A percentile compares a stretch with the other conserved stretches of the same genome.
Evolutionary conservation across 441 rosid genomes (phyloP).

Genomic region (Geranium incanum): DNA sequence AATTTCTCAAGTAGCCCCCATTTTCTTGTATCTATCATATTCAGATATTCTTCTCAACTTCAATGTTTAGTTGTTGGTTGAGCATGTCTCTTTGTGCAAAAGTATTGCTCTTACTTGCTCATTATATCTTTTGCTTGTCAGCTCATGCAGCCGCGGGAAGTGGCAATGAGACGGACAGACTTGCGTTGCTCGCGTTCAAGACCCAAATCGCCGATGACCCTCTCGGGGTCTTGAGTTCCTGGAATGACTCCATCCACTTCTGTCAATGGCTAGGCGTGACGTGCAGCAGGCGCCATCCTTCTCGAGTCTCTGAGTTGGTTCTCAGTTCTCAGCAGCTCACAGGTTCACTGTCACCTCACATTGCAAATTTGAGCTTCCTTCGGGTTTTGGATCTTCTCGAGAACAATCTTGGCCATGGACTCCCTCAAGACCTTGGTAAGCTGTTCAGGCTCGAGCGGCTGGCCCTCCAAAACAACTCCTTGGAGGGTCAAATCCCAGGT

Average conservation of each 20-base stretch:
- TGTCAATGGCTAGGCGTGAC: neutral
- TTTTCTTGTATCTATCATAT: too few species aligned
- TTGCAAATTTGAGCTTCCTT: neutral
- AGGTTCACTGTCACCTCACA: neutral
- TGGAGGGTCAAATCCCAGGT: neutral
- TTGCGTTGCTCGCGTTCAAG: neutral
- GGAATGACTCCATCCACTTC: neutral
- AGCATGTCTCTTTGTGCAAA: too few species aligned
- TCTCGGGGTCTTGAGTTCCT: neutral
- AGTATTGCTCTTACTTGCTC: too few species aligned
- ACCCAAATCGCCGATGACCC: neutral
- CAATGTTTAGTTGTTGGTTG: too few species aligned
- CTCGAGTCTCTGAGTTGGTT: neutral
- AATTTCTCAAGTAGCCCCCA: too few species aligned
- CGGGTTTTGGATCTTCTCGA: neutral
- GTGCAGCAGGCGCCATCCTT: neutral
- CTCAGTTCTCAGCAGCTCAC: neutral
- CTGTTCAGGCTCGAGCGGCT: neutral
- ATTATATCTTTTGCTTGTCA: too few species aligned
- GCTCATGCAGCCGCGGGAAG: too few species aligned
- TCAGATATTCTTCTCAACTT: too few species aligned
- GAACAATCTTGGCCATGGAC: neutral
- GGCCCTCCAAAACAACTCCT: neutral
- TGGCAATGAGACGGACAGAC: neutral
- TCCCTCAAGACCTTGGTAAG: neutral